phyloP scores from a whole-genome alignment of 2,329 filamentous ascomycete genomes.

The Colletotrichum limetticola region DNA sequence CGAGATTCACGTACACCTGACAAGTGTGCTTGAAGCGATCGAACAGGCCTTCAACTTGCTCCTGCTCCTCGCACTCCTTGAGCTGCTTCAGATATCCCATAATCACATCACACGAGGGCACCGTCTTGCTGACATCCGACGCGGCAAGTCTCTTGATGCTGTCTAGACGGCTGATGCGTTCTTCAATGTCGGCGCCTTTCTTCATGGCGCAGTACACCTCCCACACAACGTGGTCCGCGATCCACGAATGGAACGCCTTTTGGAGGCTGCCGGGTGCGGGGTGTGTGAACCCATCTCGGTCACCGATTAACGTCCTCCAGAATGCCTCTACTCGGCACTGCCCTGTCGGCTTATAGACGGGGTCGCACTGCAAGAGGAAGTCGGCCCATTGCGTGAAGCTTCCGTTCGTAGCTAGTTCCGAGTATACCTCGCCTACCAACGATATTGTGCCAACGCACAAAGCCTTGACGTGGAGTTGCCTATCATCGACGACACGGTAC shows the following conservation, averaged over 20 bases:
- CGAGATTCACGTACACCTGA: conserved; percentile 22
- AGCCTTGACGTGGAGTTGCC: conserved; percentile 2
- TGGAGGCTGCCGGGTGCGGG: conserved; percentile 6
- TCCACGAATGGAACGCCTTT: conserved; percentile 24
- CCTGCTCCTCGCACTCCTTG: neutral
- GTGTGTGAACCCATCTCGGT: conserved; percentile 32
- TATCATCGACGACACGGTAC: neutral
- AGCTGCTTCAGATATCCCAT: conserved; percentile 8
- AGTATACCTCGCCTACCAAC: conserved; percentile 16
- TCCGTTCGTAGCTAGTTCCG: conserved; percentile 20
- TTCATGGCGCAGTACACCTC: conserved; percentile 17
- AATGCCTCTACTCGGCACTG: conserved; percentile 42
- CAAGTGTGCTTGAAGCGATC: conserved; percentile 14
- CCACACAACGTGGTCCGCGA: conserved; percentile 21
- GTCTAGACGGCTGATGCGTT: neutral
- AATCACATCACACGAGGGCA: neutral
- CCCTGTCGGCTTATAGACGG: conserved; percentile 34
- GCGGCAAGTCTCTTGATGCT: conserved; percentile 12
- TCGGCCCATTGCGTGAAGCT: conserved; percentile 30
- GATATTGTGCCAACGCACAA: conserved; percentile 16
- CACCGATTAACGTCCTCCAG: conserved; percentile 41
- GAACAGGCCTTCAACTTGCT: conserved; percentile 3
- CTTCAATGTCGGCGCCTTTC: neutral
- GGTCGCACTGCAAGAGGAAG: conserved; percentile 36
- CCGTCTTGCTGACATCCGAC: conserved; percentile 16